Evolutionary conservation across 2,329 filamentous ascomycete genomes (phyloP), one percentile per base, ranked within the genome.

Genomic region (Didymella lethalis): DNA sequence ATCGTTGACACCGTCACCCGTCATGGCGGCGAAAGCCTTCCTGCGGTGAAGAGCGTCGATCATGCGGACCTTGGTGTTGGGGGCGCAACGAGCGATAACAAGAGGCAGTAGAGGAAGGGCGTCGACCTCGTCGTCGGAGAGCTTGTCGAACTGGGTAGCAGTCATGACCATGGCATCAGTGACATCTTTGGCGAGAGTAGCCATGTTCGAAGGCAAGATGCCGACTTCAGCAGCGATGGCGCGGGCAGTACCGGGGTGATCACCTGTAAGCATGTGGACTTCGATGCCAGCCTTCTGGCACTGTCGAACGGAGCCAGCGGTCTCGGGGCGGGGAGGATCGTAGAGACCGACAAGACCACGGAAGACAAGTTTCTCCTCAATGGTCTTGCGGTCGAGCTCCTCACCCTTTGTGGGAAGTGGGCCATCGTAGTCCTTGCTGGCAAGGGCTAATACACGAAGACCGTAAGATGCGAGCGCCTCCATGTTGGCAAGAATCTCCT

Each of bases 331-430:
- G 45, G 92, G 92, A 4, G 92, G 92, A 65, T 96, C 92, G 72
- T 95, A 94, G 61, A 96, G 88, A 58, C 91, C 92, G 48, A 90
- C 88, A 10, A 96, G 83, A 11, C 93, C 93, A 16, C 90, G 85
- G 63, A 96, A 90, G 1, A 82, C 84, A 25, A 96, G 84, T 32
- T 85, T 82, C 40, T 82, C 80, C 72, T 95, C 92, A 8, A 93
- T 83, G 3, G 83, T 79, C 12, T 80, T 78, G 1, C 92, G 88
- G 12, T 84, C 78, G 10, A 82, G 75, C 23, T 84, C 77, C 49
- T 80, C 59, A 14, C 65, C 64, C 25, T 82, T 76, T 23, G 78
- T 77, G 3, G 82, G 75, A 28, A 80, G 78, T 1, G 65, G 62
- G 10, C 77, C 75, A 38, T 77, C 75, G 49, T 78, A 72, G 70